Percentiles rank a stretch among this genome's conserved stretches.
Conservation (phyloP, 176 grass and related monocot genomes). For the Zea mays region Zm-B73-REFERENCE-NAM-5.0 NC_050100.1:24420501-24421000, state of each 20-base stretch:
- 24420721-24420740: constrained; percentile 25
- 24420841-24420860: constrained; percentile 13
- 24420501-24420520: background rate
- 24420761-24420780: constrained; percentile 3
- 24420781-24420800: constrained; percentile 15
- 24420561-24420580: constrained; percentile 20
- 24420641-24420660: constrained; percentile 29
- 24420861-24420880: constrained; percentile 17
- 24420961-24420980: background rate
- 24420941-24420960: background rate
- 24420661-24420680: constrained; percentile 27
- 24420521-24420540: constrained; percentile 35
- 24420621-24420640: constrained; percentile 9
- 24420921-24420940: background rate
- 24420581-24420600: background rate
- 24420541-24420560: constrained; percentile 20
- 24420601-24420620: constrained; percentile 3
- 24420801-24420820: constrained; percentile 21
- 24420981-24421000: no score
- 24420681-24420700: constrained; percentile 9
- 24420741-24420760: constrained; percentile 20
- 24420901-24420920: background rate
- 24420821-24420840: constrained; percentile 7
- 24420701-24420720: background rate
- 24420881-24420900: background rate